phyloP scores from a whole-genome alignment of 495 filamentous ascomycete species.

The Thermochaetoides thermophila region DNA sequence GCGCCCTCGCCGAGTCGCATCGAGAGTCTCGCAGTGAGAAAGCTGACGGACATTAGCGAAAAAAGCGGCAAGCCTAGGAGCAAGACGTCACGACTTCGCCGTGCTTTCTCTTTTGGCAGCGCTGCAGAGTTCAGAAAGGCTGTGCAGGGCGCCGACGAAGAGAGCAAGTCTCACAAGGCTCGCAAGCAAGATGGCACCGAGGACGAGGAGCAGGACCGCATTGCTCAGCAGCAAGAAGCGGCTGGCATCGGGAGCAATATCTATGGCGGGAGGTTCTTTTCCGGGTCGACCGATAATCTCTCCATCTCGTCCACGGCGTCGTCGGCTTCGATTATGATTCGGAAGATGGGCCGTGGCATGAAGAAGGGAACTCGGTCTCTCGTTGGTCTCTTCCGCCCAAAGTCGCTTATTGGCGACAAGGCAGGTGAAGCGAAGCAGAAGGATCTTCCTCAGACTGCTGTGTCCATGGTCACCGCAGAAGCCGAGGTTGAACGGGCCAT shows the following conservation, averaged over 20 bases:
- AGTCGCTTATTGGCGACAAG: constrained; percentile 69
- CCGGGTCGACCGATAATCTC: constrained; percentile 87
- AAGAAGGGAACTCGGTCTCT: constrained; percentile 83
- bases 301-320: constrained; percentile 96
- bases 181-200: constrained; percentile 53
- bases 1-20: constrained; percentile 20
- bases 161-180: constrained; percentile 56
- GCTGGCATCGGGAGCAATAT: constrained; percentile 85
- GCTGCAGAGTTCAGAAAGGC: constrained; percentile 80
- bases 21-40: constrained; percentile 60
- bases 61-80: constrained; percentile 51
- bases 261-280: constrained; percentile 82
- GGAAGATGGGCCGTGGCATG: constrained; percentile 97
- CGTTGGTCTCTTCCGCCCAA: constrained; percentile 88
- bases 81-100: constrained; percentile 78
- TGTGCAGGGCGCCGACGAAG: constrained; percentile 40
- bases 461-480: constrained; percentile 92
- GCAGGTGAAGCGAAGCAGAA: constrained; percentile 47
- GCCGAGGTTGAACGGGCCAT: constrained; percentile 78
- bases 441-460: constrained; percentile 59
- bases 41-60: constrained; percentile 66
- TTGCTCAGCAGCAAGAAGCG: constrained; percentile 81
- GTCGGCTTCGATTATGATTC: constrained; percentile 96
- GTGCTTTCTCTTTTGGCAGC: constrained; percentile 96
- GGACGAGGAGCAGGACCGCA: constrained; percentile 68